Conservation (phyloP, 140 eudicot species). For the Stevia rebaudiana region DNA sequence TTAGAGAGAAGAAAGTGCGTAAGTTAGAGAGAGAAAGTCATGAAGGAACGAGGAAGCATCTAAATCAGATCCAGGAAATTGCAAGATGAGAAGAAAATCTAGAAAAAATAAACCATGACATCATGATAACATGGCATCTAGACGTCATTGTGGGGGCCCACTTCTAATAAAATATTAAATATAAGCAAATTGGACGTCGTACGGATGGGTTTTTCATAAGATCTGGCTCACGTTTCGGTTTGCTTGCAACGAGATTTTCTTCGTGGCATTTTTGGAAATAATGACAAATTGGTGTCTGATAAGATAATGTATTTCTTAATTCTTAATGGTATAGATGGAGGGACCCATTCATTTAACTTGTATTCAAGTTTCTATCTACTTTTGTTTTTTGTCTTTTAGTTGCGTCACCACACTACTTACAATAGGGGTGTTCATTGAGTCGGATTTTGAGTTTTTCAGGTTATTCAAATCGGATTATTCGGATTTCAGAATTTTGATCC, state of each 20-base stretch:
- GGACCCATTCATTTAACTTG: conserved; percentile 6
- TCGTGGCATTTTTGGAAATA: conserved; percentile 12
- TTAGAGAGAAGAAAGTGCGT: conserved; percentile 13
- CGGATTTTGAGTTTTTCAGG: too few species aligned
- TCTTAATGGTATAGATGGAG: not conserved
- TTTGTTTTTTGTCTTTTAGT: not conserved
- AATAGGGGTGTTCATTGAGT: too few species aligned
- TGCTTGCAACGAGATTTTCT: not conserved
- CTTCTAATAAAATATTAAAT: too few species aligned
- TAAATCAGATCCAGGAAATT: conserved; percentile 14
- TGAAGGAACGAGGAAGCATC: conserved; percentile 17
- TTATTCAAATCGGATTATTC: too few species aligned
- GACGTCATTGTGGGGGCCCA: too few species aligned
- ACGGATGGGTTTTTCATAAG: not conserved
- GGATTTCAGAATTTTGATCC: too few species aligned
- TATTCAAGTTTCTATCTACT: not conserved
- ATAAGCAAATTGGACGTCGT: not conserved
- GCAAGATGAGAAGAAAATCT: conserved; percentile 11
- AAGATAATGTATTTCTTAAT: too few species aligned
- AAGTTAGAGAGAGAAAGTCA: conserved; percentile 12
- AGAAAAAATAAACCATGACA: not conserved
- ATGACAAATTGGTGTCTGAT: not conserved
- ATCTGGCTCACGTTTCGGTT: not conserved
- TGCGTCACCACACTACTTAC: not conserved
- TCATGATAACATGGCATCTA: not conserved